phyloP scores from a whole-genome alignment of 768 basidiomycete species.

The Chalciporus pseudorubinellus region DNA sequence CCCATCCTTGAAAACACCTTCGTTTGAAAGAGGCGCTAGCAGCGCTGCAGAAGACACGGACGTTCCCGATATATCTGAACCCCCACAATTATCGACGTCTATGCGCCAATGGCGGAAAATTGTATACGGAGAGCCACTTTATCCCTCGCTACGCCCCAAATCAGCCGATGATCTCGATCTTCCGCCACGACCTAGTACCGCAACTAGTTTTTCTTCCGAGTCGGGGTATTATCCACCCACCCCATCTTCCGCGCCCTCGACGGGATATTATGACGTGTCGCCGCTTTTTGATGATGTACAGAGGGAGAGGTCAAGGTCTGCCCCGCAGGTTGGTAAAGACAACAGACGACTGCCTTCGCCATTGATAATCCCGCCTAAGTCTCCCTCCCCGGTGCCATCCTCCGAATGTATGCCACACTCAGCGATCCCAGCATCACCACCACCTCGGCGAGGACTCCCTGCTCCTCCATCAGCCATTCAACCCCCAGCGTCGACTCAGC shows the following conservation, averaged over 20 bases:
- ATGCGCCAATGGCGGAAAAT: slow-evolving; percentile 42
- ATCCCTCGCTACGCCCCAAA: slow-evolving; percentile 37
- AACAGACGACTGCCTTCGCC: slow-evolving; percentile 15
- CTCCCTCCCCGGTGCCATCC: slow-evolving; percentile 30
- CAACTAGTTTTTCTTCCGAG: slow-evolving; percentile 48
- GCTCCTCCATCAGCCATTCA: slow-evolving; percentile 31
- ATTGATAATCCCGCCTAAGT: slow-evolving; percentile 18
- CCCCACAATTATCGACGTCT: slow-evolving; percentile 32
- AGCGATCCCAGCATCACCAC: slow-evolving; percentile 14
- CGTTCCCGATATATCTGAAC: slow-evolving; percentile 30
- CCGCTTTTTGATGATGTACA: slow-evolving; percentile 25
- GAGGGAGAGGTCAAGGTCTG: background rate
- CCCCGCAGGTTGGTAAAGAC: slow-evolving; percentile 11
- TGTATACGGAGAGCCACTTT: slow-evolving; percentile 39
- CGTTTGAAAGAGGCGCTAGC: slow-evolving; percentile 17
- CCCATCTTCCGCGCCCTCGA: slow-evolving; percentile 42
- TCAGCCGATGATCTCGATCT: slow-evolving; percentile 22
- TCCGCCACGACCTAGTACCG: slow-evolving; percentile 25
- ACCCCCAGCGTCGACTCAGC: slow-evolving; percentile 29
- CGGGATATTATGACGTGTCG: slow-evolving; percentile 17
- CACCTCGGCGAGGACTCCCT: slow-evolving; percentile 26
- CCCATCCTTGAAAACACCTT: slow-evolving; percentile 38
- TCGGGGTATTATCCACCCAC: slow-evolving; percentile 45
- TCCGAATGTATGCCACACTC: slow-evolving; percentile 29
- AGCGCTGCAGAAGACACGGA: slow-evolving; percentile 27